phyloP scores from a whole-genome alignment of 768 basidiomycete genomes.

The Lactarius vividus region DNA sequence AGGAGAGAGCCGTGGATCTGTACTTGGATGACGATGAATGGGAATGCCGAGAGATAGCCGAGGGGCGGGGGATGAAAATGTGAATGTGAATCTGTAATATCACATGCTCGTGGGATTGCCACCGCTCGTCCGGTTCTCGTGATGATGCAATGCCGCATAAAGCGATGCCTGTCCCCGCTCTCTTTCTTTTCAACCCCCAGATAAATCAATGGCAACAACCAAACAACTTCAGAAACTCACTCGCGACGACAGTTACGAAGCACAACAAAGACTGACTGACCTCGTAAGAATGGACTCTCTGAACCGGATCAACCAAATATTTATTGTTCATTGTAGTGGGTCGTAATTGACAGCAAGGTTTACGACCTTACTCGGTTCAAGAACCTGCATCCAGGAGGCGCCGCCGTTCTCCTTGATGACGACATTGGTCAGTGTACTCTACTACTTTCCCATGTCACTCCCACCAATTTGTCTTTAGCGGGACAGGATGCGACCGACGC shows the following conservation, averaged over 20 bases:
- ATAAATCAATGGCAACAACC: constrained; percentile 29
- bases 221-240: constrained; percentile 47
- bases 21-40: constrained; percentile 72
- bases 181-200: neutral
- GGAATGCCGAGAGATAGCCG: constrained; percentile 46
- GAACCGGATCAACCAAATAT: neutral
- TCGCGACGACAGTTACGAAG: constrained; percentile 72
- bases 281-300: constrained; percentile 46
- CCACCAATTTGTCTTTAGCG: constrained; percentile 40
- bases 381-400: constrained; percentile 80
- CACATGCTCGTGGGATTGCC: neutral
- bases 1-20: constrained; percentile 50
- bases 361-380: constrained; percentile 81
- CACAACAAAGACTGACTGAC: constrained; percentile 76
- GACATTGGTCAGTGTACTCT: constrained; percentile 56
- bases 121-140: neutral
- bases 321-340: constrained; percentile 50
- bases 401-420: constrained; percentile 68
- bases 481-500: constrained; percentile 85
- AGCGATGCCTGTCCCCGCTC: neutral
- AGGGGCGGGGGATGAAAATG: constrained; percentile 30
- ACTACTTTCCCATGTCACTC: neutral
- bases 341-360: constrained; percentile 81
- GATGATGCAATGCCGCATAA: neutral
- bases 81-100: constrained; percentile 26